These are phyloP conservation scores for Aspergillus tanneri DNA, from an alignment of 2,329 filamentous ascomycete genomes.

Conservation along the genomic window DNA sequence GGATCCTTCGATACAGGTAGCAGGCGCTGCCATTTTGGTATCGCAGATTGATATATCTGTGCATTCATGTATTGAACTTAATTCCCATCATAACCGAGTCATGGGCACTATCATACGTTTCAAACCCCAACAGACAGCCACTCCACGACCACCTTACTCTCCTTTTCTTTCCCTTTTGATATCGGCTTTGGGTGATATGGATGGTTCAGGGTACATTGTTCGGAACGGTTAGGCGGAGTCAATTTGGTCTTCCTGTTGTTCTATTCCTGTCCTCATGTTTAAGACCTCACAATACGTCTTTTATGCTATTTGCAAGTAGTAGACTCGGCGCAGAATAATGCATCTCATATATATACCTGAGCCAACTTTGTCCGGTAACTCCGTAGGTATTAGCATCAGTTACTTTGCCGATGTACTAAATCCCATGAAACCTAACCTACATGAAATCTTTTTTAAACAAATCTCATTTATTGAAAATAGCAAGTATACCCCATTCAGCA, in stretches of 20 bases:
- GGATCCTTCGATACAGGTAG: slow-evolving; percentile 26
- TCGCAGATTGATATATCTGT: slow-evolving; percentile 21
- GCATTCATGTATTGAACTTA: slow-evolving; percentile 11
- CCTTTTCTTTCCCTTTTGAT: slow-evolving; percentile 7
- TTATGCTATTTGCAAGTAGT: neutral
- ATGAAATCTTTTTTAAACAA: neutral
- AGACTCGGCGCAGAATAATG: neutral
- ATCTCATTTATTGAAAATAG: neutral
- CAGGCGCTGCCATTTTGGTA: slow-evolving; percentile 24
- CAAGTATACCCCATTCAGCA: no score
- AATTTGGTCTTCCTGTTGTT: slow-evolving; percentile 3
- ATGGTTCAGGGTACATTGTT: slow-evolving; percentile 10
- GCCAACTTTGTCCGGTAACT: no score
- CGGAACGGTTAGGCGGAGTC: slow-evolving; percentile 13
- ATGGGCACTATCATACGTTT: slow-evolving; percentile 7
- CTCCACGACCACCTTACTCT: slow-evolving; percentile 1
- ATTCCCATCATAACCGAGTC: slow-evolving; percentile 12
- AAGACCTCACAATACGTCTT: neutral
- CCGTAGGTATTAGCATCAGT: no score
- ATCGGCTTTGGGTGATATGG: slow-evolving; percentile 11
- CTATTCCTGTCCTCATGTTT: neutral
- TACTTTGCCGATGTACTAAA: no score
- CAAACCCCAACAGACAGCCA: no score
- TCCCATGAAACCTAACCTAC: neutral
- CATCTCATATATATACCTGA: neutral